Evolutionary conservation across 441 rosid genomes (phyloP).

Genomic region (Pelargonium citronellum): DNA sequence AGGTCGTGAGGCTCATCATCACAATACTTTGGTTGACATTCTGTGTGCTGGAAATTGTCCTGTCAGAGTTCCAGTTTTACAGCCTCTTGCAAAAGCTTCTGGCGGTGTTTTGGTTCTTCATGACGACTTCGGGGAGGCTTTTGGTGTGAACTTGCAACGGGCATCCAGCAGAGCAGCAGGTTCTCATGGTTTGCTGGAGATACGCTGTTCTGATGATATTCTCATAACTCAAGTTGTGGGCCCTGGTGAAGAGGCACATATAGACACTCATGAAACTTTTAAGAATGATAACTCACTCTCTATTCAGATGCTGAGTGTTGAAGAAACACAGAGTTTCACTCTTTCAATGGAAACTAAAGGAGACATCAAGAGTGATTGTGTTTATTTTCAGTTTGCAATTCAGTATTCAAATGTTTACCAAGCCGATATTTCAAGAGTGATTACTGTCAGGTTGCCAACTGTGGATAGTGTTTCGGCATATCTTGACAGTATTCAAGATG

Average conservation of each 20-base stretch:
- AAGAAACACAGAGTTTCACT: slow-evolving; percentile 88
- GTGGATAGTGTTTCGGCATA: slow-evolving; percentile 83
- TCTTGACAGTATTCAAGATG: slow-evolving; percentile 71
- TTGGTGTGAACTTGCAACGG: slow-evolving; percentile 91
- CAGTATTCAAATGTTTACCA: slow-evolving; percentile 73
- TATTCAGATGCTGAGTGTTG: slow-evolving; percentile 82
- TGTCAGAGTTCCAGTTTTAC: slow-evolving; percentile 70
- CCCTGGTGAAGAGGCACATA: slow-evolving; percentile 88
- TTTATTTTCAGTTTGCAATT: slow-evolving; percentile 80
- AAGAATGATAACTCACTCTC: slow-evolving; percentile 57
- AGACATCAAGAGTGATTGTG: slow-evolving; percentile 67
- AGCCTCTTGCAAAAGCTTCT: slow-evolving; percentile 87
- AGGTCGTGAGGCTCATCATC: slow-evolving; percentile 66
- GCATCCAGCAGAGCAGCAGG: slow-evolving; percentile 84
- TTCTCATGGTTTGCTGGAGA: slow-evolving; percentile 79
- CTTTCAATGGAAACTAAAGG: slow-evolving; percentile 77
- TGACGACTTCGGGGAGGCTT: slow-evolving; percentile 97
- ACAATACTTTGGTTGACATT: slow-evolving; percentile 79
- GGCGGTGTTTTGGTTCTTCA: slow-evolving; percentile 95
- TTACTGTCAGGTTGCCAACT: slow-evolving; percentile 67
- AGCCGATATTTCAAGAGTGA: slow-evolving; percentile 79
- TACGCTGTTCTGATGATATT: slow-evolving; percentile 91
- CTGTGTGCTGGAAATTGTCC: slow-evolving; percentile 98
- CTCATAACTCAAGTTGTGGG: slow-evolving; percentile 83
- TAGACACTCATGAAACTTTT: slow-evolving; percentile 63